Percentiles rank a stretch among this genome's conserved stretches.
phyloP scores from a whole-genome alignment of 768 basidiomycete species.

The Collybia sordida region DNA sequence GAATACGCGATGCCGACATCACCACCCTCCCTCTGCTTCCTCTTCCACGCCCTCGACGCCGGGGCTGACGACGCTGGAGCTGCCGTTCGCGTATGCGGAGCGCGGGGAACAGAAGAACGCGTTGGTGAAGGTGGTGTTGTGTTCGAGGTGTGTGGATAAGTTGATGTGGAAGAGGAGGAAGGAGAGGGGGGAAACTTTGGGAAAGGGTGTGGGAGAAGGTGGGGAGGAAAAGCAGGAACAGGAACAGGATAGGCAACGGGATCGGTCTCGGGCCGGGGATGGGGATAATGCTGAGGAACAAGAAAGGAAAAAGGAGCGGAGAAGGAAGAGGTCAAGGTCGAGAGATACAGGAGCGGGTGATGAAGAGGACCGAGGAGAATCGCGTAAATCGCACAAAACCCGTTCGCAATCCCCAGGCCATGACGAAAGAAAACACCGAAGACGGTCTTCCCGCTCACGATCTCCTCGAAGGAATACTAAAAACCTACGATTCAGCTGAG shows the following conservation, averaged over 20 bases:
- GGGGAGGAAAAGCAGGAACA: conserved; percentile 20
- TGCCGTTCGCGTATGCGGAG: conserved; percentile 89
- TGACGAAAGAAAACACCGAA: conserved; percentile 12
- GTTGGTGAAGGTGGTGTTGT: conserved; percentile 89
- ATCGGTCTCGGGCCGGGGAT: not conserved
- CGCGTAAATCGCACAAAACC: conserved; percentile 35
- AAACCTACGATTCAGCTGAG: too few species aligned
- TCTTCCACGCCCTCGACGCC: conserved; percentile 19
- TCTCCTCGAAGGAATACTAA: conserved; percentile 25
- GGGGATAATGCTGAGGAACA: conserved; percentile 33
- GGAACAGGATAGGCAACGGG: too few species aligned
- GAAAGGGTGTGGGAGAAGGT: conserved; percentile 13
- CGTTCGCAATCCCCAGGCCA: conserved; percentile 5
- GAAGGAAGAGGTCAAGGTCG: conserved; percentile 5
- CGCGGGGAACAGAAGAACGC: conserved; percentile 73
- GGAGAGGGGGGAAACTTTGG: conserved; percentile 43
- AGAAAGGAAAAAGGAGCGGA: conserved; percentile 43
- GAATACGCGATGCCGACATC: conserved; percentile 82
- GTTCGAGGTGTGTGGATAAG: conserved; percentile 76
- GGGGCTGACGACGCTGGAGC: conserved; percentile 72
- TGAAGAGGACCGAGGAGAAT: not conserved
- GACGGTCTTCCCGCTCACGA: conserved; percentile 33
- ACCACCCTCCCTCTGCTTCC: conserved; percentile 21
- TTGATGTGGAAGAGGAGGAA: conserved; percentile 82
- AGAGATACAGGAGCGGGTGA: conserved; percentile 21